Evolutionary conservation across 2,329 filamentous ascomycete species (phyloP), one percentile per base, ranked within the genome.

Genomic region (Cercospora sp.): DNA sequence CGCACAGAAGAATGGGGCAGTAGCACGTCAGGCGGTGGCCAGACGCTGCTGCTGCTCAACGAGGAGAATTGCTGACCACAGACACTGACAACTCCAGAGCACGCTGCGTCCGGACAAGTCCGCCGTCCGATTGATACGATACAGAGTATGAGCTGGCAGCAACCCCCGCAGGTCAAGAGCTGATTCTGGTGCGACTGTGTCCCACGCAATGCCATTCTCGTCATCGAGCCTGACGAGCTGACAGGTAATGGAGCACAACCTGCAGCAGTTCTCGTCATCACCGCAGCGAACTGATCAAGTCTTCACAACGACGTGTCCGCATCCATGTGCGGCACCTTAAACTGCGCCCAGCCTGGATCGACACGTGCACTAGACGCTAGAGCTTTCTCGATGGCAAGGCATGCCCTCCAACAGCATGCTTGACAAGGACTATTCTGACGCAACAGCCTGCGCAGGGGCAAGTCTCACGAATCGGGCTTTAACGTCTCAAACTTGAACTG

Each of bases 61-160:
- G 16, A 20, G 55, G 55, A 18, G 55, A 20, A 23, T 20, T 36
- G 55, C 31, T 59, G 55, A 59, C 30, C 55, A 7, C 28, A 59
- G 30, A 59, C 48, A 23, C 28, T 18, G 55, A 59, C 55, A 6
- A 59, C 55, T 59, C 30, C 12, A 36, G 55, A 31, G 16, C 10
- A 31, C 28, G 18, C 20, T 59, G 55, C 55, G 55, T 36, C 55
- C 55, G 55, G 55, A 36, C 55, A 59, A 33, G 55, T 59, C 55
- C 55, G 55, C 55, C 30, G 55, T 30, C 31, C 55, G 55, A 20
- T 31, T 10, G 6, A 53, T 28, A 53, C 23, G 55, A n/a, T n/a
- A 58, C 55, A 12, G 31, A n/a, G 30, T 33, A 23, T 59, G 55
- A 59, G 30, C 55, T 59, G 30, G 55, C 55, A 59, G 16, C 31